A percentile compares a stretch with the other conserved stretches of the same genome.
These are phyloP conservation scores for Saturnispora silvae DNA, from an alignment of 805 yeast species.

Conservation along the genomic window DNA sequence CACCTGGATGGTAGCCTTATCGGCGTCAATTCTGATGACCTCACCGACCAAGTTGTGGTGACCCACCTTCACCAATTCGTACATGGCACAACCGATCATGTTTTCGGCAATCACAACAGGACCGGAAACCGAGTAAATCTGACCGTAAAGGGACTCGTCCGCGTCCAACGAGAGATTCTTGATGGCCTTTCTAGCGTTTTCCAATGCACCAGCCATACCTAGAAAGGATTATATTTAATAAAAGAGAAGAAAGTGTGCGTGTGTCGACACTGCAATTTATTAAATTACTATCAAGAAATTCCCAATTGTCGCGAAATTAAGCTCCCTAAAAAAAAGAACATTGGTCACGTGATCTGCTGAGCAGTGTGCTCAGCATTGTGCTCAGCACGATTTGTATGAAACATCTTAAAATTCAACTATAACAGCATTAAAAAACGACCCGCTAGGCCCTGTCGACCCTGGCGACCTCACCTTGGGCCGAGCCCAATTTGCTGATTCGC, in stretches of 20 bases:
- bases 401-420: too few species aligned
- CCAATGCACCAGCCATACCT: constrained; percentile 88
- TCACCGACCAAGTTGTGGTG: constrained; percentile 96
- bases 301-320: not conserved
- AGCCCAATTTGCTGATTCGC: constrained; percentile 69
- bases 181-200: constrained; percentile 91
- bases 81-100: constrained; percentile 99
- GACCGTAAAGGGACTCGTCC: constrained; percentile 74
- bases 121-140: constrained; percentile 91
- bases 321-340: too few species aligned
- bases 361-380: not conserved
- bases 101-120: constrained; percentile 97
- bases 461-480: constrained; percentile 49
- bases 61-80: constrained; percentile 96
- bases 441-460: constrained; percentile 56
- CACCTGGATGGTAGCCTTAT: constrained; percentile 96
- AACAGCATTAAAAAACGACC: too few species aligned
- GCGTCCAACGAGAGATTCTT: constrained; percentile 72
- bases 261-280: not conserved
- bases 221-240: too few species aligned
- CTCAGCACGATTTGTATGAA: not conserved
- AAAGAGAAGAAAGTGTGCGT: too few species aligned
- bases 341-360: not conserved
- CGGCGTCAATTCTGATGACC: constrained; percentile 92
- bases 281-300: not conserved